These are phyloP conservation scores for Straminergon stramineum DNA, from an alignment of 225 moss, liverwort and hornwort genomes.

Conservation along the genomic window DNA sequence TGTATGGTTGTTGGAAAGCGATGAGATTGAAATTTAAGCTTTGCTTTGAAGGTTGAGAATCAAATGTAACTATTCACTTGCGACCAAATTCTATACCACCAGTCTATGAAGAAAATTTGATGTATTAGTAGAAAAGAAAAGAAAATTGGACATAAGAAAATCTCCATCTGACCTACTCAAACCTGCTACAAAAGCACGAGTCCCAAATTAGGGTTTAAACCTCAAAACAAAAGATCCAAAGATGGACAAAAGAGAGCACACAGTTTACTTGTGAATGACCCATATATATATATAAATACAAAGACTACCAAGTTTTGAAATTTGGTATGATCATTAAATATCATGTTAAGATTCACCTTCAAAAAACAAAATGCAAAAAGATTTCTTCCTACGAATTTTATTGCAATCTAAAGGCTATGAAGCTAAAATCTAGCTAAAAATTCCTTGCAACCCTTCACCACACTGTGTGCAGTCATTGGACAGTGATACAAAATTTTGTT, in stretches of 20 bases:
- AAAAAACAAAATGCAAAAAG: too few species aligned
- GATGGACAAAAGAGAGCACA: neutral
- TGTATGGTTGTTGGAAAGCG: neutral
- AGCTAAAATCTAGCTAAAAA: too few species aligned
- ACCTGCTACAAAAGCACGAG: neutral
- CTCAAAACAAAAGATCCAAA: neutral
- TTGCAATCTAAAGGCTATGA: too few species aligned
- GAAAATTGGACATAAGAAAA: neutral
- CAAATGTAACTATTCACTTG: neutral
- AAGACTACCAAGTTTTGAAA: too few species aligned
- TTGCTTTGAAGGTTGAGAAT: neutral
- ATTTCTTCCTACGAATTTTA: too few species aligned
- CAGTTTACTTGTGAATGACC: slow-evolving; percentile 5
- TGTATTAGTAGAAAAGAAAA: neutral
- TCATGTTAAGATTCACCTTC: too few species aligned
- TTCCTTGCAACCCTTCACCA: too few species aligned
- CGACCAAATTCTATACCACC: neutral
- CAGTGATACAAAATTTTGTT: too few species aligned
- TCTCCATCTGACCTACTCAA: neutral
- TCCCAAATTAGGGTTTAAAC: neutral
- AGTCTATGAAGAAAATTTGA: neutral
- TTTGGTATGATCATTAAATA: too few species aligned
- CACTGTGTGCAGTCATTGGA: too few species aligned
- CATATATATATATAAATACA: too few species aligned
- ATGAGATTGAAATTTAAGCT: neutral